phyloP scores from a whole-genome alignment of 805 yeast genomes.

The Candida endomychidarum region DNA sequence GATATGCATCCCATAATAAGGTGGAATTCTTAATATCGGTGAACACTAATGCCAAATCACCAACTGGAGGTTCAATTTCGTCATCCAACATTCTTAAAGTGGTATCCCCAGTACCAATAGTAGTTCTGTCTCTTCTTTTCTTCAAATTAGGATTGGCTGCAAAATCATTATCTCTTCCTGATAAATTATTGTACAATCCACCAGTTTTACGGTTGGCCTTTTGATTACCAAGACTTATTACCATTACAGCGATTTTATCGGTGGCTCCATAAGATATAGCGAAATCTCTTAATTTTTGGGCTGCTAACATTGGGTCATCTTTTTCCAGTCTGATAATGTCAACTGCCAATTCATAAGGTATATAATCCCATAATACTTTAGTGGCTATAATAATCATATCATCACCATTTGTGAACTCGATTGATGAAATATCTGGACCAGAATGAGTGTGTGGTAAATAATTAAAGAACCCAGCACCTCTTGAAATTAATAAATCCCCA shows the following conservation, averaged over 20 bases:
- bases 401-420: conserved; percentile 63
- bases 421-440: conserved; percentile 73
- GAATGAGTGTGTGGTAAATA: conserved; percentile 85
- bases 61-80: conserved; percentile 93
- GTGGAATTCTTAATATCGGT: conserved; percentile 97
- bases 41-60: conserved; percentile 92
- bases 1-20: conserved; percentile 86
- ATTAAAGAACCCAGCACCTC: conserved; percentile 90
- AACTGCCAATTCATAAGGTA: conserved; percentile 82
- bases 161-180: conserved; percentile 38
- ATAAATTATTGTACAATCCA: conserved; percentile 37
- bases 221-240: conserved; percentile 64
- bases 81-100: conserved; percentile 78
- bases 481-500: conserved; percentile 76
- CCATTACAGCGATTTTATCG: conserved; percentile 78
- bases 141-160: conserved; percentile 24
- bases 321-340: conserved; percentile 83
- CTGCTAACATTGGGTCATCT: conserved; percentile 85
- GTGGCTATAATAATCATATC: conserved; percentile 86
- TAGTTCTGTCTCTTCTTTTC: conserved; percentile 25
- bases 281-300: conserved; percentile 89
- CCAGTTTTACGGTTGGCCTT: conserved; percentile 31
- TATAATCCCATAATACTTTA: conserved; percentile 78
- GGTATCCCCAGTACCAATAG: conserved; percentile 64
- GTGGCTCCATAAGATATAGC: conserved; percentile 90